Conservation (phyloP, 2,329 filamentous ascomycete genomes). For the Ophiostoma sp. region DNA sequence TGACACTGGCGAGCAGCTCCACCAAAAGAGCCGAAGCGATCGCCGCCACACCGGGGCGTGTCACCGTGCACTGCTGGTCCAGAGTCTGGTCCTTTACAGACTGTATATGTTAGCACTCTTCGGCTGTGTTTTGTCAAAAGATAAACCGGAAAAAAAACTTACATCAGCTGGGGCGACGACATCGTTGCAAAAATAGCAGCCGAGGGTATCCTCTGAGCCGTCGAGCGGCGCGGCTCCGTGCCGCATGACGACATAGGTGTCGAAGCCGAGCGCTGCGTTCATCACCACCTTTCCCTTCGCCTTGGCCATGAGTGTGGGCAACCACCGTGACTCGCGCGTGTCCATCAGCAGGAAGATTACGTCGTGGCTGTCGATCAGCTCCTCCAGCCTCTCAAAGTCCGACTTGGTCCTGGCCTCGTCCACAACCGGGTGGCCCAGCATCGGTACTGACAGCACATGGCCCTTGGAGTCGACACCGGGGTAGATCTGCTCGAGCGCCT, state of each 20-base stretch:
- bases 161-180: slow-evolving; percentile 92
- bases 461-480: slow-evolving; percentile 81
- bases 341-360: slow-evolving; percentile 97
- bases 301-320: slow-evolving; percentile 95
- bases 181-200: slow-evolving; percentile 98
- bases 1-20: slow-evolving; percentile 77
- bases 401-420: slow-evolving; percentile 63
- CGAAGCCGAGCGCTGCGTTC: slow-evolving; percentile 93
- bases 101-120: slow-evolving; percentile 40
- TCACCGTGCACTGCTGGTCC: slow-evolving; percentile 97
- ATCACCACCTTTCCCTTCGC: slow-evolving; percentile 89
- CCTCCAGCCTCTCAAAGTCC: slow-evolving; percentile 70
- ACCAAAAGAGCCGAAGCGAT: slow-evolving; percentile 89
- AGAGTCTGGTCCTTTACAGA: slow-evolving; percentile 91
- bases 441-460: slow-evolving; percentile 79
- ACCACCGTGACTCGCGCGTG: slow-evolving; percentile 87
- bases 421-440: slow-evolving; percentile 84
- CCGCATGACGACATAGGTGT: slow-evolving; percentile 95
- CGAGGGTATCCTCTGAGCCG: slow-evolving; percentile 62
- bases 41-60: slow-evolving; percentile 82
- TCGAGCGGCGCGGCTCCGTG: slow-evolving; percentile 65
- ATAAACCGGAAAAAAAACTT: slow-evolving; percentile 39
- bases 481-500: slow-evolving; percentile 78
- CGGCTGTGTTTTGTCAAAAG: background rate
- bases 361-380: slow-evolving; percentile 78